Evolutionary conservation across 768 basidiomycete species (phyloP).

Genomic region (Phaffia australis): DNA sequence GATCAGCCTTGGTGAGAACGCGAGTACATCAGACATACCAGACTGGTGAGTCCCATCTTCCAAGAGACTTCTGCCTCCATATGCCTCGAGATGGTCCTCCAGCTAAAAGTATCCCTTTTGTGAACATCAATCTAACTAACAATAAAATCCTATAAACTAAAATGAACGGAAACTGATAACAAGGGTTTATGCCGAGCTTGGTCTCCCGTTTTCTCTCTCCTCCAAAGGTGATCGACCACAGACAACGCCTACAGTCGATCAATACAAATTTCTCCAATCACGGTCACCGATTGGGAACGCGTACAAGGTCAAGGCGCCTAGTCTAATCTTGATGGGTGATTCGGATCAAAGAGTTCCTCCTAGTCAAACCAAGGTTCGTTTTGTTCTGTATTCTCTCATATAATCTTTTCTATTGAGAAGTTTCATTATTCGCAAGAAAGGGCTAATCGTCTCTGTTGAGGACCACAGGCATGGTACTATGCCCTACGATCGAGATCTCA

Average conservation of each 20-base stretch:
- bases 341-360: conserved; percentile 55
- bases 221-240: conserved; percentile 26
- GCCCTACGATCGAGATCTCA: conserved; percentile 45
- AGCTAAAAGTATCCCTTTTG: no score
- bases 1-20: conserved; percentile 49
- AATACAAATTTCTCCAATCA: conserved; percentile 43
- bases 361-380: conserved; percentile 40
- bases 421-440: neutral
- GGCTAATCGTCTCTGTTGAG: neutral
- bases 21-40: conserved; percentile 51
- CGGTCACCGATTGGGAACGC: conserved; percentile 53
- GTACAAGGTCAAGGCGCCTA: conserved; percentile 46
- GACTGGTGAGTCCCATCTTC: conserved; percentile 45
- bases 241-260: conserved; percentile 43
- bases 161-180: no score
- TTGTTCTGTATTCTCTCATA: neutral
- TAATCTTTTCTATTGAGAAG: neutral
- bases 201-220: conserved; percentile 35
- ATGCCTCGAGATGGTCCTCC: neutral
- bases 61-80: neutral
- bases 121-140: neutral
- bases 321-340: conserved; percentile 52
- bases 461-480: conserved; percentile 50
- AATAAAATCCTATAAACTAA: neutral
- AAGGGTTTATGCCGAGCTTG: conserved; percentile 41